Percentiles rank a stretch among this genome's conserved stretches.
Evolutionary conservation across 495 filamentous ascomycete species (phyloP).

Genomic region (Bathelium albidoporum): DNA sequence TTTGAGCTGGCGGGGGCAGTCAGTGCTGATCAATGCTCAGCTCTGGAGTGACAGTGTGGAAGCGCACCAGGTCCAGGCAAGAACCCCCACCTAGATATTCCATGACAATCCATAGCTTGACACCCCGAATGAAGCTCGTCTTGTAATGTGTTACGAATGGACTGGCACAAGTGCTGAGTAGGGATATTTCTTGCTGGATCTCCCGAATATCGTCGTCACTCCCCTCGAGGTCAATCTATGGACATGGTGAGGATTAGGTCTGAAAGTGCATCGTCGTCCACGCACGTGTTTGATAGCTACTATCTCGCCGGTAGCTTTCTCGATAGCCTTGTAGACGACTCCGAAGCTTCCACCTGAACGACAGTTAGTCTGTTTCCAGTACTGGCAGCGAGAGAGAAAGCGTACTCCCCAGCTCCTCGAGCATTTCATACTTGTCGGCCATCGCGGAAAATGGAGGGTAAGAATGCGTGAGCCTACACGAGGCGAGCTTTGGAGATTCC

Average conservation of each 20-base stretch:
- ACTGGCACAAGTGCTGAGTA: constrained; percentile 86
- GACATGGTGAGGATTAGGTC: background rate
- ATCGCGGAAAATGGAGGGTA: constrained; percentile 32
- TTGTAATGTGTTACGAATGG: constrained; percentile 95
- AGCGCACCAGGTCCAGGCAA: constrained; percentile 57
- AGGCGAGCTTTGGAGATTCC: background rate
- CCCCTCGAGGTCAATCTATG: constrained; percentile 82
- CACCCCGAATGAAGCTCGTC: constrained; percentile 89
- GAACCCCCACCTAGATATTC: constrained; percentile 90
- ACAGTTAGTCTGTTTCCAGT: background rate
- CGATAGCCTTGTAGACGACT: constrained; percentile 35
- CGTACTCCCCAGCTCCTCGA: constrained; percentile 89
- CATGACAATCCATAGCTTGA: constrained; percentile 96
- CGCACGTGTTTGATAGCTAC: constrained; percentile 74
- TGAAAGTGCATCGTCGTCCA: background rate
- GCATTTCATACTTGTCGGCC: constrained; percentile 73
- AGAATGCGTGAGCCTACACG: background rate
- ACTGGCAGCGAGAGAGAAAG: constrained; percentile 15
- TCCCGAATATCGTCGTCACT: constrained; percentile 98
- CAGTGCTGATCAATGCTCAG: too few relatives aligned
- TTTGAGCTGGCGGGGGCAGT: constrained; percentile 60
- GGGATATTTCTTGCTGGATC: constrained; percentile 96
- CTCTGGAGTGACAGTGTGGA: too few relatives aligned
- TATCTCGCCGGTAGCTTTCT: constrained; percentile 71
- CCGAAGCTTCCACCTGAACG: constrained; percentile 22